These are phyloP conservation scores for Saposhnikovia divaricata DNA, from an alignment of 129 eudicot species.

Conservation along the genomic window DNA sequence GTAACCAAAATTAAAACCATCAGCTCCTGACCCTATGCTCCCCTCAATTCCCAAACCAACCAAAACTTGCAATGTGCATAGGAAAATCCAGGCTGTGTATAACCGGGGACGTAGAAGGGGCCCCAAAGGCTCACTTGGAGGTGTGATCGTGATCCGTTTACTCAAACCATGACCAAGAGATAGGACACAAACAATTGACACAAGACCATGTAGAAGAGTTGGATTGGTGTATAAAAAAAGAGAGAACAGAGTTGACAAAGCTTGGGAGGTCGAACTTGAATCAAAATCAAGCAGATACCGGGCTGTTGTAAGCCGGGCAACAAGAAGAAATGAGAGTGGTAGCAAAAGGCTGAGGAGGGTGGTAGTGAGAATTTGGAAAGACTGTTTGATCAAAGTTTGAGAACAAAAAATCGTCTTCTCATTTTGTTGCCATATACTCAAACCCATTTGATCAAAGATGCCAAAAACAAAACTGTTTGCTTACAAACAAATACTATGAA, in stretches of 20 bases:
- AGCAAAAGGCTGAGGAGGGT: constrained; percentile 84
- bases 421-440: constrained; percentile 12
- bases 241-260: constrained; percentile 24
- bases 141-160: constrained; percentile 5
- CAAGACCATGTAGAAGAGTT: constrained; percentile 46
- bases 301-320: constrained; percentile 70
- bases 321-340: constrained; percentile 79
- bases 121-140: constrained; percentile 14
- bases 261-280: constrained; percentile 11
- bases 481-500: not conserved
- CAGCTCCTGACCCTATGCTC: constrained; percentile 61
- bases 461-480: not conserved
- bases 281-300: constrained; percentile 40
- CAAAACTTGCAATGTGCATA: constrained; percentile 53
- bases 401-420: not conserved
- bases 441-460: constrained; percentile 15
- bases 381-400: constrained; percentile 1
- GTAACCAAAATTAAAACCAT: constrained; percentile 47
- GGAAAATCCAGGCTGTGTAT: constrained; percentile 60
- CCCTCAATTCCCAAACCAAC: constrained; percentile 84
- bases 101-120: constrained; percentile 28
- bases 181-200: constrained; percentile 36
- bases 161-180: constrained; percentile 39
- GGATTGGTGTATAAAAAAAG: constrained; percentile 46
- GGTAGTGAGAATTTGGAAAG: constrained; percentile 49